phyloP scores from a whole-genome alignment of 192 early-diverging fungal species.

The Diversispora eburnea region DNA sequence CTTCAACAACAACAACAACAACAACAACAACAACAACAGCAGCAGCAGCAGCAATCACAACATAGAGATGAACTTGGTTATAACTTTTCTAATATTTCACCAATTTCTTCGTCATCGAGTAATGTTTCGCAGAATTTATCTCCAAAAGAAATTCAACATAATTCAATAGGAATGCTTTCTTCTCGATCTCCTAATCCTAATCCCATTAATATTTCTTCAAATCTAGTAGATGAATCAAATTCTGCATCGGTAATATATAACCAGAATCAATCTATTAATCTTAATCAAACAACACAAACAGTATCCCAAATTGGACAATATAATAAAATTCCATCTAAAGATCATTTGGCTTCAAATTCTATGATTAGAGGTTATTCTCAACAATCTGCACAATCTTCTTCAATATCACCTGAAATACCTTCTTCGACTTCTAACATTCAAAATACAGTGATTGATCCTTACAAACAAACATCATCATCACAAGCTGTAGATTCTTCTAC shows the following conservation, averaged over 20 bases:
- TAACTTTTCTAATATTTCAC: not conserved
- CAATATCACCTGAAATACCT: constrained; percentile 1
- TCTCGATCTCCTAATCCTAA: not conserved
- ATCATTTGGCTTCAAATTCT: constrained; percentile 10
- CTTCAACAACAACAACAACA: not conserved
- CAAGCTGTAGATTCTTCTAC: not conserved
- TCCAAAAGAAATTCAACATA: constrained; percentile 16
- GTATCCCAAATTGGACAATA: constrained; percentile 9
- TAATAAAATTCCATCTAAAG: constrained; percentile 3
- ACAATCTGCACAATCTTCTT: not conserved
- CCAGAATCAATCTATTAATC: not conserved
- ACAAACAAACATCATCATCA: not conserved
- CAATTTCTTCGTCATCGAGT: not conserved
- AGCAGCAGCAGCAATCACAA: not conserved
- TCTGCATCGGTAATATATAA: not conserved
- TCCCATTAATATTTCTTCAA: no score
- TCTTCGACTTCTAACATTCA: not conserved
- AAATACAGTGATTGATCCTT: not conserved
- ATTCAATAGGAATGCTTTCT: constrained; percentile 4
- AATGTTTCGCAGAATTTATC: constrained; percentile 17
- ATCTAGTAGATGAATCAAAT: not conserved
- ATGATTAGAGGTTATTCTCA: constrained; percentile 14
- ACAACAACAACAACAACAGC: not conserved
- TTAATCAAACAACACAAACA: not conserved
- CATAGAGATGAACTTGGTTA: constrained; percentile 4